Evolutionary conservation across 73 alveolate species (phyloP), one percentile per base, ranked within the genome.

Genomic region (Symbiodinium natans): DNA sequence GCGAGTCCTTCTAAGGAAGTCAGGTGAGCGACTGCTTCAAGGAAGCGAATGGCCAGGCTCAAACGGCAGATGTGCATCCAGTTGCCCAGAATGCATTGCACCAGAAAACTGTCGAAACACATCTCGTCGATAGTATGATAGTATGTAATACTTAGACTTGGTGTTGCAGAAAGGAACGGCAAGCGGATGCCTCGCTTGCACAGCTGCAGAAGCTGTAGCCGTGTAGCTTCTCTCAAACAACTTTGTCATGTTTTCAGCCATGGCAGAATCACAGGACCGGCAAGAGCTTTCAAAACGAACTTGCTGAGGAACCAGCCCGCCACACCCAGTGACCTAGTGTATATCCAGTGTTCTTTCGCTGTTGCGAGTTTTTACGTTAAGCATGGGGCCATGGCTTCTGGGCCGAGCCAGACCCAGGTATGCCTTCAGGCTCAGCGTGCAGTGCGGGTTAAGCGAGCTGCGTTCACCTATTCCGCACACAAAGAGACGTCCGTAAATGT

Each of bases 11-110:
- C 80, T 36, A n/a, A 63, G 80, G 80, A 31, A 63, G 36, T n/a
- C 38, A 63, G 80, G 36, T 89, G 87, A 59, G 31, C 38, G 86
- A 89, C 41, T 82, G 75, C 21, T 89, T 89, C 86, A 59, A 68
- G 21, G 74, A 39, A 27, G 95, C 75, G 46, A 89, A 89, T 11
- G 95, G 95, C 23, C 86, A 86, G 93, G 93, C 93, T 27, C n/a
- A 36, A 36, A n/a, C 27, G 75, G 27, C 0, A 2, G 3, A 56
- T 56, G 17, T 56, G 1, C 31, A 2, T 56, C 75, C 0, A 1
- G 33, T 27, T 71, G 9, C 41, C 38, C 21, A 54, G 13, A 56
- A 21, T 56, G 75, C 74, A 13, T 13, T 13, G 13, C 29, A 54
- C 21, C 29, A 21, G 13, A 54, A 54, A 21, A 21, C 27, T 21